Conservation (phyloP, 352 stramenopile species). For the Phytophthora europaea region DNA sequence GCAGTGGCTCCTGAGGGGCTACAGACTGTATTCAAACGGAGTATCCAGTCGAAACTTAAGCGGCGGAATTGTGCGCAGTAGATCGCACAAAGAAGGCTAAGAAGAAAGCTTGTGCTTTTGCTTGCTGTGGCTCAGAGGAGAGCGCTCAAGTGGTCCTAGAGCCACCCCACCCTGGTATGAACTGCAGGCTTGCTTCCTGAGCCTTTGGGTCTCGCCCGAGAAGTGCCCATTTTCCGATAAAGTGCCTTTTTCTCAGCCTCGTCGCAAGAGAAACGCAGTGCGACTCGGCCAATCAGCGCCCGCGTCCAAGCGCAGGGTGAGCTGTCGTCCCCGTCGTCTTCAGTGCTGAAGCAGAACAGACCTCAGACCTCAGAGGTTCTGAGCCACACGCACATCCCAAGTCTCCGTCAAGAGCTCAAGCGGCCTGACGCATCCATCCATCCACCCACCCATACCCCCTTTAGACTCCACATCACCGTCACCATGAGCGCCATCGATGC, state of each 20-base stretch:
- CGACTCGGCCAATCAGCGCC: constrained; percentile 16
- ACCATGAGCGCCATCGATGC: constrained; percentile 30
- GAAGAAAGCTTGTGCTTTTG: too few species aligned
- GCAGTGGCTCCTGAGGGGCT: too few species aligned
- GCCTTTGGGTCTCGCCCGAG: neutral
- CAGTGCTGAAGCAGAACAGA: neutral
- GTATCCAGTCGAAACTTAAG: too few species aligned
- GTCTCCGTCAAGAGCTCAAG: constrained; percentile 24
- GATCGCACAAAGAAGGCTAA: too few species aligned
- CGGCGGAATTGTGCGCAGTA: too few species aligned
- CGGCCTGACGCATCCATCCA: too few species aligned
- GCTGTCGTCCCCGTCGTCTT: constrained; percentile 27
- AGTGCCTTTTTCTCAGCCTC: constrained; percentile 17
- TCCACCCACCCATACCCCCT: too few species aligned
- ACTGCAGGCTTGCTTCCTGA: too few species aligned
- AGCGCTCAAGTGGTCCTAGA: too few species aligned
- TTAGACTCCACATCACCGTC: neutral
- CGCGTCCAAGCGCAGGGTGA: neutral
- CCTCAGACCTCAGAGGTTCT: neutral
- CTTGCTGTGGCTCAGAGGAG: too few species aligned
- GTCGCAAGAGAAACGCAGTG: constrained; percentile 34
- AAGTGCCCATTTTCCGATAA: constrained; percentile 6
- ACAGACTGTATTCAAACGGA: too few species aligned
- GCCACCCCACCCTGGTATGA: too few species aligned
- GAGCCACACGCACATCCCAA: constrained; percentile 30